Conservation (phyloP, 257 asterid genomes). For the Gynochthodes officinalis region DNA sequence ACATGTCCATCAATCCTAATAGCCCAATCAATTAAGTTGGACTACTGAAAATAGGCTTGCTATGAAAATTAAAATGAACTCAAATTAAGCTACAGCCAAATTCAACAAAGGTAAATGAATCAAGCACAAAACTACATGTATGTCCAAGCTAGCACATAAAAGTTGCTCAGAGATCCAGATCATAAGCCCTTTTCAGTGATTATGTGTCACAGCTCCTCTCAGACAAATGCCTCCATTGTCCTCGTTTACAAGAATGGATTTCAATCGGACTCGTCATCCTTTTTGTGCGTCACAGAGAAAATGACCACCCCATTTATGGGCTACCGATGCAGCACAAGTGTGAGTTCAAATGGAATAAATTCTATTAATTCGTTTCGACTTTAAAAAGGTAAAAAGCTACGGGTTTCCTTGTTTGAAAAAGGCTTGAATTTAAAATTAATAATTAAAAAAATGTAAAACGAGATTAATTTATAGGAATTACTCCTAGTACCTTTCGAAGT, state of each 20-base stretch:
- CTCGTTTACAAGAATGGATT: too few species aligned
- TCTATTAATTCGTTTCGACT: too few species aligned
- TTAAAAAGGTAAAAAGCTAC: too few species aligned
- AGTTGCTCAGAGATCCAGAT: neutral
- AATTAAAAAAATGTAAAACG: too few species aligned
- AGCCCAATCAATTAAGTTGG: neutral
- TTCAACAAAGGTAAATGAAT: neutral
- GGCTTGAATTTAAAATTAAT: too few species aligned
- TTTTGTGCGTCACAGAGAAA: conserved; percentile 19
- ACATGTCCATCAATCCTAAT: conserved; percentile 1
- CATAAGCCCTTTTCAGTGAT: neutral
- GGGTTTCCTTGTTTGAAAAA: too few species aligned
- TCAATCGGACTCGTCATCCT: conserved; percentile 25
- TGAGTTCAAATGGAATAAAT: too few species aligned
- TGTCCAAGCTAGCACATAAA: neutral
- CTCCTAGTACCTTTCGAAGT: too few species aligned
- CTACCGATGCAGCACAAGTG: too few species aligned
- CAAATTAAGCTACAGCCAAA: neutral
- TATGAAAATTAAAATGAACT: neutral
- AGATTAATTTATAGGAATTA: too few species aligned
- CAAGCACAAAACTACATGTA: neutral
- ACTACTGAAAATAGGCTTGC: too few species aligned
- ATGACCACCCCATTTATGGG: neutral
- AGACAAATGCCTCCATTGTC: too few species aligned
- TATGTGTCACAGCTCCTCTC: conserved; percentile 3